Base-by-base conservation (phyloP, 345 rosid genomes). In the Lepidium didymum region DNA sequence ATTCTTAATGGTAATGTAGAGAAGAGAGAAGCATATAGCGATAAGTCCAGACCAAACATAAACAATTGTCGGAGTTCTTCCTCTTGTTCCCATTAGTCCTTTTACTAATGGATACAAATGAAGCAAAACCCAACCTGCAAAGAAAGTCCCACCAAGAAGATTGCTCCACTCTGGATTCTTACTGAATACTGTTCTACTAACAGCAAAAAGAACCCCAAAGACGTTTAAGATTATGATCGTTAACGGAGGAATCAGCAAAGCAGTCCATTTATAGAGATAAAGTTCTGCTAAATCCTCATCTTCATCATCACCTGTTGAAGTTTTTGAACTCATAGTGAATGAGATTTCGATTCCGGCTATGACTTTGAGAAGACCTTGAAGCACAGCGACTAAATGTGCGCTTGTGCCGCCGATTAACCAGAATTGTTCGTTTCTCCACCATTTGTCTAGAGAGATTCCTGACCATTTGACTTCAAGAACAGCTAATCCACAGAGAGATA, bases 341-440 rank as follows among this genome's bases (percentile, higher is more conserved):
- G 94, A 83, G 66, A 89, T 86, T 65, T 92, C 96, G 38, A 92
- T 83, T 9, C 98, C 98, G 0, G 90, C 90, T 12, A 92, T 42
- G 41, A 84, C 90, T 73, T 92, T 92, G 36, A 92, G 84, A 0
- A 89, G 78, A 38, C 96, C 96, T 76, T 89, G 96, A 11, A 92
- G 81, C 9, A 92, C 94, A 0, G 96, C 98, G 0, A 81, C 89
- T 15, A 89, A 74, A 78, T 92, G 94, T 1, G 96, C 96, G 53
- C 98, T 92, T 6, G 92, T 92, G 36, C 98, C 97, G 4, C 92
- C 89, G 0, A 91, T 91, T 49, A 91, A 74, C 96, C 96, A 91
- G 56, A 87, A 91, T 61, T 91, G 97, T 75, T 91, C 97, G 25
- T 91, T 88, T 60, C 97, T 83, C 93, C 97, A 91, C 97, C 97